Conservation (phyloP, 768 basidiomycete species). For the Solioccasus polychromus region DNA sequence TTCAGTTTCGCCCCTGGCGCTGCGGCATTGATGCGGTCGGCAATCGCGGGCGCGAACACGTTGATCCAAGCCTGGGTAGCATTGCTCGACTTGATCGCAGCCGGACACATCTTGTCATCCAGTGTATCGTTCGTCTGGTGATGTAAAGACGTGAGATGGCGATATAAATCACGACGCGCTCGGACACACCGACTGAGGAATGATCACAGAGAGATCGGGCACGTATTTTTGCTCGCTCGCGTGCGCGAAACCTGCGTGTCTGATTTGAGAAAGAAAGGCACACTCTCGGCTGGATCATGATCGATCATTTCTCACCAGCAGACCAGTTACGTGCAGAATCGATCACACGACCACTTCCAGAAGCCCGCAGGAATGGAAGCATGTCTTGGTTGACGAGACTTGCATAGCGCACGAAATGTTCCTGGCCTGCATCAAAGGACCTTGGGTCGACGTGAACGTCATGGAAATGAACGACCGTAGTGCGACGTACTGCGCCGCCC, state of each 20-base stretch:
- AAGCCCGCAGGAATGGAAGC: constrained; percentile 51
- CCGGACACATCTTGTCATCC: constrained; percentile 62
- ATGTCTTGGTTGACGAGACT: constrained; percentile 40
- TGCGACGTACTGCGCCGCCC: constrained; percentile 66
- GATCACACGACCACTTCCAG: constrained; percentile 52
- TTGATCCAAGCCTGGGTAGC: constrained; percentile 50
- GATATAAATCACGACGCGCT: too few species aligned
- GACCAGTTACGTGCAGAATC: constrained; percentile 67
- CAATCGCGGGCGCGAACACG: constrained; percentile 52
- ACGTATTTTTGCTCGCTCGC: constrained; percentile 45
- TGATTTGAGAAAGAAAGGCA: neutral
- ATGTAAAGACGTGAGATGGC: constrained; percentile 4
- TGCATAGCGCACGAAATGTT: constrained; percentile 50
- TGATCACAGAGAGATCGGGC: constrained; percentile 51
- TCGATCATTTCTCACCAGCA: constrained; percentile 41
- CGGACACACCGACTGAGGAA: constrained; percentile 51
- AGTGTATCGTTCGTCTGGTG: constrained; percentile 58
- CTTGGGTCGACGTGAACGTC: constrained; percentile 32
- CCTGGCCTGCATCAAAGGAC: constrained; percentile 48
- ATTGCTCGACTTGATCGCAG: constrained; percentile 33
- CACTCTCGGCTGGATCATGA: too few species aligned
- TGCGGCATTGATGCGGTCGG: constrained; percentile 50
- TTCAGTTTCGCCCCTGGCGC: constrained; percentile 64
- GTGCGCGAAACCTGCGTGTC: constrained; percentile 38
- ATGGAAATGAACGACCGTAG: too few species aligned